Evolutionary conservation across 768 basidiomycete genomes (phyloP).

Genomic region (Termitomyces titanicus): DNA sequence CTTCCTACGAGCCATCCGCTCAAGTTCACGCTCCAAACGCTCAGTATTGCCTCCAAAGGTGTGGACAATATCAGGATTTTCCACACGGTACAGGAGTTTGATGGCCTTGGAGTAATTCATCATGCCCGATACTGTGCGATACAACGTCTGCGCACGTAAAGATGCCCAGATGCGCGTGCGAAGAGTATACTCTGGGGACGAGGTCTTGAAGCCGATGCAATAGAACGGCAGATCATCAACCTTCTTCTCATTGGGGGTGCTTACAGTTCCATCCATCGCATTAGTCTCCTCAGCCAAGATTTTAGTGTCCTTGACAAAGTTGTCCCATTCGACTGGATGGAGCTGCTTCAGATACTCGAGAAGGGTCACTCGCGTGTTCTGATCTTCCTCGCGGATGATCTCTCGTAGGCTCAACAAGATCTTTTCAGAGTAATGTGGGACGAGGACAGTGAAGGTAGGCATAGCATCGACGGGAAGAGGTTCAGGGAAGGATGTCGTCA

Average conservation of each 20-base stretch:
- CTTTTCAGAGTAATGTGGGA: constrained; percentile 99
- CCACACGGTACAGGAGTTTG: constrained; percentile 97
- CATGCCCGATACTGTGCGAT: constrained; percentile 99
- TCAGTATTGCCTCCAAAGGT: constrained; percentile 96
- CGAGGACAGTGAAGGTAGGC: constrained; percentile 99
- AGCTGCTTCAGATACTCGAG: constrained; percentile 98
- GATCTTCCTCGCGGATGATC: constrained; percentile 97
- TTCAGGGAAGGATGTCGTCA: constrained; percentile 94
- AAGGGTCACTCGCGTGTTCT: constrained; percentile 93
- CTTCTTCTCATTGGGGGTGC: constrained; percentile 75
- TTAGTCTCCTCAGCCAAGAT: constrained; percentile 91
- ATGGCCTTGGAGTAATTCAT: constrained; percentile 99
- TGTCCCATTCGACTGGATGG: constrained; percentile 99
- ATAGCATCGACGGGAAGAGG: constrained; percentile 96
- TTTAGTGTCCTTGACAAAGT: constrained; percentile 99
- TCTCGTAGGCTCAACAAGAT: constrained; percentile 94
- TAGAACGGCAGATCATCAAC: constrained; percentile 97
- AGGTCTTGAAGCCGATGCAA: constrained; percentile 98
- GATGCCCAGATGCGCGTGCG: constrained; percentile 99
- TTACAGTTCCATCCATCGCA: constrained; percentile 49
- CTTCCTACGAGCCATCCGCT: constrained; percentile 95
- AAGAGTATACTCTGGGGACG: constrained; percentile 97
- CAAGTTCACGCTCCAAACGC: constrained; percentile 90
- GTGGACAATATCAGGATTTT: constrained; percentile 97
- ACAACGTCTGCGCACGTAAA: constrained; percentile 94